phyloP scores from a whole-genome alignment of 2,329 filamentous ascomycete genomes.

The Pseudomassariella vexata region DNA sequence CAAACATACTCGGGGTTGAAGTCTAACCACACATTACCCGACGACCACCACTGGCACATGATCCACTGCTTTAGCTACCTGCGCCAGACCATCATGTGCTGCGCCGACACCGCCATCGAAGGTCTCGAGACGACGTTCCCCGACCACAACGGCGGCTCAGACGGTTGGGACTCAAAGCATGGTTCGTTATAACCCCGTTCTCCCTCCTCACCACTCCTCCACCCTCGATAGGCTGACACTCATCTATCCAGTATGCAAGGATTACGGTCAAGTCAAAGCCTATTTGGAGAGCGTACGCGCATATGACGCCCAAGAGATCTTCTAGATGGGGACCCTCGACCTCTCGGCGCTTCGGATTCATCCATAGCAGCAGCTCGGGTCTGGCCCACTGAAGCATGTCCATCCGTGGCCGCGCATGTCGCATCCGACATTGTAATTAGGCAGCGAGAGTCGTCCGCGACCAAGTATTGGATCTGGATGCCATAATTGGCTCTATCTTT shows the following conservation, averaged over 20 bases:
- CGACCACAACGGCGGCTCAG: conserved; percentile 37
- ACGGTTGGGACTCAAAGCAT: conserved; percentile 42
- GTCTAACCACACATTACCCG: conserved; percentile 30
- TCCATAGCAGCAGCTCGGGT: no score
- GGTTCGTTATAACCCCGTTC: no score
- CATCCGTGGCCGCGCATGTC: no score
- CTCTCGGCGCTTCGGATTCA: no score
- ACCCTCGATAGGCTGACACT: conserved; percentile 3
- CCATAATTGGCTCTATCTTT: no score
- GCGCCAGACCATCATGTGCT: conserved; percentile 40
- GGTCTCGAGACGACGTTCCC: conserved; percentile 40
- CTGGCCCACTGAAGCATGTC: no score
- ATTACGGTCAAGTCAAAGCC: conserved; percentile 32
- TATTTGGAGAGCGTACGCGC: conserved; percentile 39
- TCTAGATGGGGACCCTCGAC: no score
- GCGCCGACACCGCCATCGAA: conserved; percentile 38
- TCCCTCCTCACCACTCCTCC: no score
- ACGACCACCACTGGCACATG: conserved; percentile 42
- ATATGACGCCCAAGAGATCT: conserved; percentile 38
- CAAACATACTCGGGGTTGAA: conserved; percentile 37
- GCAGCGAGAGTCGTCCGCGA: no score
- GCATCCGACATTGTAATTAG: no score
- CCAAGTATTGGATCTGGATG: no score
- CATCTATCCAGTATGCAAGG: conserved; percentile 31
- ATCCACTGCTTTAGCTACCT: conserved; percentile 44